Percentiles rank a stretch among this genome's conserved stretches.
phyloP scores from a whole-genome alignment of 176 grass and related monocot genomes.

The Triticum timopheevii region DNA sequence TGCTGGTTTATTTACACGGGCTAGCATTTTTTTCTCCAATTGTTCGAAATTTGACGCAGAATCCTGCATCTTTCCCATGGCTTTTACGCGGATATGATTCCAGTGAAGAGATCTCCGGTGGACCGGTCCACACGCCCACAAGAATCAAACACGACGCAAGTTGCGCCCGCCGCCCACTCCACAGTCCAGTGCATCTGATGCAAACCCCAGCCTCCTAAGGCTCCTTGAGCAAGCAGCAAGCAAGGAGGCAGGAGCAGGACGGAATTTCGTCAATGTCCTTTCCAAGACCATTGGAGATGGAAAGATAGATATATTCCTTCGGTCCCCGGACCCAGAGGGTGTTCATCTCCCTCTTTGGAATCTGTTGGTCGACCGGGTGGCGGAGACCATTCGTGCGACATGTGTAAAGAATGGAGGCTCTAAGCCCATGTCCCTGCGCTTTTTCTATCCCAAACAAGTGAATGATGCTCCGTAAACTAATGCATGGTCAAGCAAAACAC shows the following conservation, averaged over 20 bases:
- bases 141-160: conserved; percentile 27
- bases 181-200: background rate
- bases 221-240: conserved; percentile 19
- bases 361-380: background rate
- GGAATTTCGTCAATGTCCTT: conserved; percentile 35
- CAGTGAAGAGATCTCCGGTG: conserved; percentile 22
- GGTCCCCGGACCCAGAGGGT: background rate
- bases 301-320: conserved; percentile 42
- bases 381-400: background rate
- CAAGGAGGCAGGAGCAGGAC: conserved; percentile 4
- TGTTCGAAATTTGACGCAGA: conserved; percentile 44
- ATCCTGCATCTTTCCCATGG: conserved; percentile 35
- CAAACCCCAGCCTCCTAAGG: conserved; percentile 4
- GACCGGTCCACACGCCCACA: background rate
- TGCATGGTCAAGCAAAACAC: background rate
- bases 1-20: too few species aligned
- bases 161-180: conserved; percentile 20
- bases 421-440: conserved; percentile 16
- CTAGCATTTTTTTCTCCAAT: conserved; percentile 31
- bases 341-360: conserved; percentile 29
- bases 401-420: conserved; percentile 29
- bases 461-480: conserved; percentile 3
- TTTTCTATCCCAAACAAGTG: background rate
- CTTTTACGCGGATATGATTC: conserved; percentile 54
- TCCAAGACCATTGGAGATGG: conserved; percentile 52